These are phyloP conservation scores for Setaria italica DNA, from an alignment of 202 grass and related monocot species.

Conservation along the genomic window DNA sequence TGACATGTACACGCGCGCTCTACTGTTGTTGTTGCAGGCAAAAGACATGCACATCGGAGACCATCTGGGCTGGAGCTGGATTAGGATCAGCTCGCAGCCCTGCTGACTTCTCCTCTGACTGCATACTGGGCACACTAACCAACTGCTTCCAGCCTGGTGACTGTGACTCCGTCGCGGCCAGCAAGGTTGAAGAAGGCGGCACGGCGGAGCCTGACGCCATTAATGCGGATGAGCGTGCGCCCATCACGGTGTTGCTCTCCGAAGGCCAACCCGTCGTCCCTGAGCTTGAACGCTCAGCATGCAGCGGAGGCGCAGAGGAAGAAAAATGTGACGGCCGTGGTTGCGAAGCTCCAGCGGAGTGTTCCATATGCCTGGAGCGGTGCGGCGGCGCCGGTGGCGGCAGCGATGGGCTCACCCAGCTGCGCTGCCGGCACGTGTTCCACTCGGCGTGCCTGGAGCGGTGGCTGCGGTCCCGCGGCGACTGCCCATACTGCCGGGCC, in stretches of 20 bases:
- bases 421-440: slow-evolving; percentile 73
- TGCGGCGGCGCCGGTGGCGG: neutral
- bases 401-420: slow-evolving; percentile 43
- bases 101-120: slow-evolving; percentile 5
- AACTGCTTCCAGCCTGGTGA: slow-evolving; percentile 38
- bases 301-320: neutral
- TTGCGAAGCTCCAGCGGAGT: slow-evolving; percentile 42
- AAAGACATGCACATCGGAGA: slow-evolving; percentile 24
- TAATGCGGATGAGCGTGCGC: neutral
- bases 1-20: neutral
- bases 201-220: neutral
- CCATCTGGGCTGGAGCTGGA: slow-evolving; percentile 14
- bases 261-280: neutral
- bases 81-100: slow-evolving; percentile 8
- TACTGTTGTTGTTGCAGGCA: slow-evolving; percentile 42
- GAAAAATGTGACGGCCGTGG: neutral
- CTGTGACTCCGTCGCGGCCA: neutral
- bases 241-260: neutral
- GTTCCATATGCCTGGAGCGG: slow-evolving; percentile 76
- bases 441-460: slow-evolving; percentile 64
- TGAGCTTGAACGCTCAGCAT: slow-evolving; percentile 22
- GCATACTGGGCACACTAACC: slow-evolving; percentile 26
- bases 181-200: slow-evolving; percentile 3
- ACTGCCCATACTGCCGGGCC: slow-evolving; percentile 74
- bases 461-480: slow-evolving; percentile 58